phyloP scores from a whole-genome alignment of 106 monocot genomes.

The Acanthochlamys bracteata region DNA sequence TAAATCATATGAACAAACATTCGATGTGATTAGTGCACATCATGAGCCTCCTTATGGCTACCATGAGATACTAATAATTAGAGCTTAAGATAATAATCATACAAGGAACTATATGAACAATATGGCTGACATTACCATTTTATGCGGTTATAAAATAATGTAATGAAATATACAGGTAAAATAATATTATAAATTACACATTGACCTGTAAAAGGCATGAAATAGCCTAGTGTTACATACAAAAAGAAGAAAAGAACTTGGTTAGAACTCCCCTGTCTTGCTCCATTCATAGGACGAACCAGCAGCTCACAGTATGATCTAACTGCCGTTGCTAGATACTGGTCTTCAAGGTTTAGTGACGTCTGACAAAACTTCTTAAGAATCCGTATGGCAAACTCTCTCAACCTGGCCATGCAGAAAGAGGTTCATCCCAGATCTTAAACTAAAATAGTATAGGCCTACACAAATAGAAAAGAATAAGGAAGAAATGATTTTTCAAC shows the following conservation, averaged over 20 bases:
- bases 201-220: no score
- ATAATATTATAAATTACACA: no score
- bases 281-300: slow-evolving; percentile 59
- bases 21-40: no score
- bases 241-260: neutral
- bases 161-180: no score
- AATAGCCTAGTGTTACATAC: no score
- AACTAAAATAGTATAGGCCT: neutral
- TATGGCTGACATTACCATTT: no score
- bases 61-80: no score
- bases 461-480: neutral
- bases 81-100: no score
- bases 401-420: slow-evolving; percentile 44
- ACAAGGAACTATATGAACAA: no score
- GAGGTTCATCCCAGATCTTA: neutral
- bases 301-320: slow-evolving; percentile 85
- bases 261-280: slow-evolving; percentile 77
- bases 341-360: slow-evolving; percentile 86
- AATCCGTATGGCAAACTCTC: slow-evolving; percentile 85
- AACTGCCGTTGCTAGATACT: slow-evolving; percentile 66
- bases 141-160: no score
- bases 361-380: slow-evolving; percentile 72
- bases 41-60: no score
- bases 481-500: neutral
- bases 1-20: no score